These are phyloP conservation scores for Thelonectria olida DNA, from an alignment of 2,329 filamentous ascomycete species.

Conservation along the genomic window DNA sequence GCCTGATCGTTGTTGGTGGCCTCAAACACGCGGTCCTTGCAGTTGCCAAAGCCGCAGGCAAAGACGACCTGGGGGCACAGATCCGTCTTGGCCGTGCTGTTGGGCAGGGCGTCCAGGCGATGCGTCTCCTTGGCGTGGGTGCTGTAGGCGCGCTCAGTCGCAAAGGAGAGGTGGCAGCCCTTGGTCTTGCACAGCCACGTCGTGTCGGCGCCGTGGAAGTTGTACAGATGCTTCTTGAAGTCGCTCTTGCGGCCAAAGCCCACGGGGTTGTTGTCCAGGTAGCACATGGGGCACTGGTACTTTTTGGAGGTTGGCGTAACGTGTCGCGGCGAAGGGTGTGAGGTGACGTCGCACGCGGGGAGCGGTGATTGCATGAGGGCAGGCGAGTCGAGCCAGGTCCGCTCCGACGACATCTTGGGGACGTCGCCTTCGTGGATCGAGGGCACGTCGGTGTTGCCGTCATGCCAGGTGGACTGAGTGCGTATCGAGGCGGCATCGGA, in stretches of 20 bases:
- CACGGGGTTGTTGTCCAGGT: slow-evolving; percentile 55
- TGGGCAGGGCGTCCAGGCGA: slow-evolving; percentile 51
- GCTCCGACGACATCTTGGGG: slow-evolving; percentile 44
- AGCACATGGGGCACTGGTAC: slow-evolving; percentile 57
- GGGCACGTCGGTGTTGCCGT: slow-evolving; percentile 44
- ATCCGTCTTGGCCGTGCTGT: slow-evolving; percentile 52
- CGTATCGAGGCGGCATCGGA: slow-evolving; percentile 52
- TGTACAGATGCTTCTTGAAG: slow-evolving; percentile 60
- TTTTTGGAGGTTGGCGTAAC: slow-evolving; percentile 51
- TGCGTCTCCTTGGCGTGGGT: slow-evolving; percentile 55
- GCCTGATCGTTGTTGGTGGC: slow-evolving; percentile 49
- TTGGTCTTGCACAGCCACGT: slow-evolving; percentile 55
- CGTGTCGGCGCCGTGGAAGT: slow-evolving; percentile 55
- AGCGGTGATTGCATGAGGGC: slow-evolving; percentile 48
- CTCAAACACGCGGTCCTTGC: slow-evolving; percentile 55
- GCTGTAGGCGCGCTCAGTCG: slow-evolving; percentile 56
- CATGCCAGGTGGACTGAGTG: slow-evolving; percentile 51
- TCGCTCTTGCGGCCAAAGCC: slow-evolving; percentile 58
- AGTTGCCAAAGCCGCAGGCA: slow-evolving; percentile 53
- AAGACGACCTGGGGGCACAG: slow-evolving; percentile 56
- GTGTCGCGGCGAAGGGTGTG: slow-evolving; percentile 49
- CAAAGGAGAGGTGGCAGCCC: slow-evolving; percentile 53
- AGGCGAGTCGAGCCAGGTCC: slow-evolving; percentile 53
- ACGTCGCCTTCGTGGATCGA: slow-evolving; percentile 48
- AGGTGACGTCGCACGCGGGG: slow-evolving; percentile 44